Evolutionary conservation across 371 early-diverging fungal genomes (phyloP).

Genomic region (Chytridium lagenaria): DNA sequence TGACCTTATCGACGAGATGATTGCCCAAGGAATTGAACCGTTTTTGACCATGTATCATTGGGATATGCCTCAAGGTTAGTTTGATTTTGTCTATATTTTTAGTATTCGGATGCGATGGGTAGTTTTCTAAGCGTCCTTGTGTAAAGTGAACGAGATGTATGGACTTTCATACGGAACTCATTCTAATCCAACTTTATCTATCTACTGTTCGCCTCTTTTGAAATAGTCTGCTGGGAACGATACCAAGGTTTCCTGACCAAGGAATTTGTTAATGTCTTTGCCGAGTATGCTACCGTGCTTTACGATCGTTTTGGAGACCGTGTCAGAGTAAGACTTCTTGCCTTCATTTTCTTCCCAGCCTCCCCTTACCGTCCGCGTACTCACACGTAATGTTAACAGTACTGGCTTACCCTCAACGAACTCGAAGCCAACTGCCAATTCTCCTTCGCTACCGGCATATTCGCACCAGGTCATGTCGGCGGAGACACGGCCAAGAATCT

Average conservation of each 20-base stretch:
- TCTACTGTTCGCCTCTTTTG: neutral
- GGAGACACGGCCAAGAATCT: constrained; percentile 17
- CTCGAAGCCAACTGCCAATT: constrained; percentile 33
- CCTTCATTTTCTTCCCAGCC: neutral
- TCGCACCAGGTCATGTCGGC: constrained; percentile 27
- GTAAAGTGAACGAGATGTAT: too few relatives aligned
- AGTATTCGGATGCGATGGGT: too few relatives aligned
- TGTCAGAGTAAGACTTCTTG: constrained; percentile 17
- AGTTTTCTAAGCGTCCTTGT: too few relatives aligned
- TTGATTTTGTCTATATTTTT: constrained; percentile 1
- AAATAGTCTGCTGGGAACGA: constrained; percentile 28
- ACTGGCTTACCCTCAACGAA: constrained; percentile 45
- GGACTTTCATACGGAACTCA: too few relatives aligned
- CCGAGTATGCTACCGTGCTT: constrained; percentile 30
- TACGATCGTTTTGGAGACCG: constrained; percentile 31
- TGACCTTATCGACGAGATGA: constrained; percentile 39
- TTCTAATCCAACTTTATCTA: too few relatives aligned
- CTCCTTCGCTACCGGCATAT: constrained; percentile 17
- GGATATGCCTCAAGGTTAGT: constrained; percentile 32
- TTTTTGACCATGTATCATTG: constrained; percentile 43
- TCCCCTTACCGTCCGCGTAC: neutral
- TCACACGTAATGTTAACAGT: constrained; percentile 6
- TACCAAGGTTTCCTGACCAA: constrained; percentile 27
- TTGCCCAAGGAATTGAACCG: constrained; percentile 25
- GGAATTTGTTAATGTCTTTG: constrained; percentile 33